These are phyloP conservation scores for Boletus insuetus DNA, from an alignment of 768 basidiomycete genomes.

Conservation along the genomic window DNA sequence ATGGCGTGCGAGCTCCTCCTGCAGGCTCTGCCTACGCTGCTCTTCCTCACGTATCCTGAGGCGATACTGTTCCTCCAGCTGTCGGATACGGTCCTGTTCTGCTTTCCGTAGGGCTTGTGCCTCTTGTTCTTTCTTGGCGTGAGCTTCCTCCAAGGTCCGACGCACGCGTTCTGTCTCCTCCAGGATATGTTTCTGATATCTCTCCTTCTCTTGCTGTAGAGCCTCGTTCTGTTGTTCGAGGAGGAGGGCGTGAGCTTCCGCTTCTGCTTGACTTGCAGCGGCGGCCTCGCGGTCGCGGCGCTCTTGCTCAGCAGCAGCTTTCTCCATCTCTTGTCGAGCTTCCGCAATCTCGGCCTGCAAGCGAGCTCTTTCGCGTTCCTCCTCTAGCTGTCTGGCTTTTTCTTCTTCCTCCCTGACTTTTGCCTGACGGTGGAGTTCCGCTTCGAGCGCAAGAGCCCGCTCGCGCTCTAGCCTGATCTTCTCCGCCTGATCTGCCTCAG, in stretches of 20 bases:
- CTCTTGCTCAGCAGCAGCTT: constrained; percentile 22
- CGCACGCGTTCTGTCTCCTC: constrained; percentile 29
- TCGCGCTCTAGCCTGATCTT: constrained; percentile 28
- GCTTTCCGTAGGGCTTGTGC: constrained; percentile 13
- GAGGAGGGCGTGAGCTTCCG: constrained; percentile 22
- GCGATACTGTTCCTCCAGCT: constrained; percentile 28
- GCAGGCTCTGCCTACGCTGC: constrained; percentile 19
- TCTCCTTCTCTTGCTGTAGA: constrained; percentile 25
- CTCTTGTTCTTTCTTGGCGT: constrained; percentile 26
- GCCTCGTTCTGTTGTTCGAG: constrained; percentile 24
- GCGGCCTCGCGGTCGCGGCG: constrained; percentile 26
- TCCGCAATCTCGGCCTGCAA: constrained; percentile 29
- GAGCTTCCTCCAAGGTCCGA: constrained; percentile 23
- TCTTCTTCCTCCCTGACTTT: constrained; percentile 28
- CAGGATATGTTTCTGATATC: constrained; percentile 19
- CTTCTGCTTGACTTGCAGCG: constrained; percentile 23
- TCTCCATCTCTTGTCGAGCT: constrained; percentile 26
- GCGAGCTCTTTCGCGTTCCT: constrained; percentile 30
- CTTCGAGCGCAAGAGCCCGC: constrained; percentile 29
- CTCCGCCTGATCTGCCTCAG: constrained; percentile 24
- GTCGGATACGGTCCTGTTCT: constrained; percentile 25
- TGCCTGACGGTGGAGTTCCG: constrained; percentile 27
- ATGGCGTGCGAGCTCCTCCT: constrained; percentile 27
- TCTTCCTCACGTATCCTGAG: constrained; percentile 31
- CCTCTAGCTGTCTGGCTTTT: constrained; percentile 13